A percentile compares a stretch with the other conserved stretches of the same genome.
Conservation (phyloP, 306 rosid genomes). For the Pyrus betulifolia region DNA sequence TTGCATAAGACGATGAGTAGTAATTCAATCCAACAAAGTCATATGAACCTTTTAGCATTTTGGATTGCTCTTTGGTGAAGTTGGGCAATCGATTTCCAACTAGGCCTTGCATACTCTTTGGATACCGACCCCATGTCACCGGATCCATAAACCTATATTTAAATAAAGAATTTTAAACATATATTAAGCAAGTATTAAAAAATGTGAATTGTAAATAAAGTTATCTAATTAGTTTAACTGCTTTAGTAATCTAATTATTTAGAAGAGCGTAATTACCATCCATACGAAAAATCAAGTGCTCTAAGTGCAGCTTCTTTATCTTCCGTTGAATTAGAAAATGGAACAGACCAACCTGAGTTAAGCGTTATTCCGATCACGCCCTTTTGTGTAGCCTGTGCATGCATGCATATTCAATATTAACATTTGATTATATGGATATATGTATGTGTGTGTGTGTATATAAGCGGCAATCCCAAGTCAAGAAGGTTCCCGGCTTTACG, state of each 20-base stretch:
- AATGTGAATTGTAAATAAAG: too few relatives aligned
- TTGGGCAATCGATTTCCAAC: slow-evolving; percentile 29
- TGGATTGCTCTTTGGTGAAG: slow-evolving; percentile 25
- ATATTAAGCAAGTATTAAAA: not conserved
- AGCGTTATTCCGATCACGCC: slow-evolving; percentile 51
- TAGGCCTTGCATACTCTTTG: slow-evolving; percentile 19
- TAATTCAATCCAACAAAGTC: slow-evolving; percentile 45
- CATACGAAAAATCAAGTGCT: not conserved
- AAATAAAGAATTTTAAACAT: not conserved
- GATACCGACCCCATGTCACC: slow-evolving; percentile 31
- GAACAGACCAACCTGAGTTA: not conserved
- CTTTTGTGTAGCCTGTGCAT: slow-evolving; percentile 27
- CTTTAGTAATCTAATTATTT: too few relatives aligned
- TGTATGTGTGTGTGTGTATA: too few relatives aligned
- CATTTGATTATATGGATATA: not conserved
- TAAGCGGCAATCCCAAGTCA: too few relatives aligned
- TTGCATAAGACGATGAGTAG: slow-evolving; percentile 24
- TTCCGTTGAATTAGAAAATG: not conserved
- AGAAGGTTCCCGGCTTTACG: too few relatives aligned
- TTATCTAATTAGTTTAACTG: too few relatives aligned
- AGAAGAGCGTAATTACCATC: not conserved
- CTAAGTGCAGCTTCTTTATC: not conserved
- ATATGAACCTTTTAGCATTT: slow-evolving; percentile 20
- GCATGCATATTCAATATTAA: not conserved
- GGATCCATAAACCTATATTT: slow-evolving; percentile 33